These are phyloP conservation scores for Aspergillus sclerotialis DNA, from an alignment of 2,329 filamentous ascomycete species.

Conservation along the genomic window DNA sequence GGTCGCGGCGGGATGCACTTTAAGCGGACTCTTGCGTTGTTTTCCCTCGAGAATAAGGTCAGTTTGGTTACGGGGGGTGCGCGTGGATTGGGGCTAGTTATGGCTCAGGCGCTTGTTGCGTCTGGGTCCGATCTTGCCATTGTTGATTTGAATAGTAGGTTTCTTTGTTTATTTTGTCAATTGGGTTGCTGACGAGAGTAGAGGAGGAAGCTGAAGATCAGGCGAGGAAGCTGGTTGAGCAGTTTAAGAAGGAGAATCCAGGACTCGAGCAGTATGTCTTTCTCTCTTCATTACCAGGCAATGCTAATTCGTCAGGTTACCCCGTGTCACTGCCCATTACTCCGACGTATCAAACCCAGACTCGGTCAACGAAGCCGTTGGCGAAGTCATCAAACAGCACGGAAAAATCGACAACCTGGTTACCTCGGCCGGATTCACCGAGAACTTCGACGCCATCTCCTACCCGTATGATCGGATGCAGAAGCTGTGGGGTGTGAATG, in stretches of 20 bases:
- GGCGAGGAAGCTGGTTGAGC: conserved; percentile 64
- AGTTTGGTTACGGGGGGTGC: conserved; percentile 87
- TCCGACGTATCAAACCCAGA: conserved; percentile 76
- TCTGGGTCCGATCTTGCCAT: conserved; percentile 85
- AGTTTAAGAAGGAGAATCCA: conserved; percentile 74
- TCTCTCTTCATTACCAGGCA: background rate
- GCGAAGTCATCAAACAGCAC: conserved; percentile 62
- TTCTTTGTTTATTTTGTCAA: background rate
- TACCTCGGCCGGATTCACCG: conserved; percentile 92
- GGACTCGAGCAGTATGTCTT: conserved; percentile 56
- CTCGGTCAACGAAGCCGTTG: conserved; percentile 68
- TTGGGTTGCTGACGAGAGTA: conserved; percentile 27
- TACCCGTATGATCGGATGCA: conserved; percentile 88
- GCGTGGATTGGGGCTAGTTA: conserved; percentile 79
- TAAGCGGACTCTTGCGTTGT: conserved; percentile 76
- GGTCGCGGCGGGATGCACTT: conserved; percentile 74
- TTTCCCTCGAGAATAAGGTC: conserved; percentile 78
- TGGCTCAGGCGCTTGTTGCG: conserved; percentile 84
- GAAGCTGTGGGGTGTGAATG: conserved; percentile 91
- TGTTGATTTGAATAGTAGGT: conserved; percentile 84
- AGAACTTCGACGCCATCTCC: conserved; percentile 86
- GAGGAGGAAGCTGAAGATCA: conserved; percentile 78
- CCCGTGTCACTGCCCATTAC: conserved; percentile 83
- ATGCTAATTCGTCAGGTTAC: conserved; percentile 45
- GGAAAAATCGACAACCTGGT: conserved; percentile 85